Conservation (phyloP, 2,329 filamentous ascomycete species). For the Alternaria sp. region DNA sequence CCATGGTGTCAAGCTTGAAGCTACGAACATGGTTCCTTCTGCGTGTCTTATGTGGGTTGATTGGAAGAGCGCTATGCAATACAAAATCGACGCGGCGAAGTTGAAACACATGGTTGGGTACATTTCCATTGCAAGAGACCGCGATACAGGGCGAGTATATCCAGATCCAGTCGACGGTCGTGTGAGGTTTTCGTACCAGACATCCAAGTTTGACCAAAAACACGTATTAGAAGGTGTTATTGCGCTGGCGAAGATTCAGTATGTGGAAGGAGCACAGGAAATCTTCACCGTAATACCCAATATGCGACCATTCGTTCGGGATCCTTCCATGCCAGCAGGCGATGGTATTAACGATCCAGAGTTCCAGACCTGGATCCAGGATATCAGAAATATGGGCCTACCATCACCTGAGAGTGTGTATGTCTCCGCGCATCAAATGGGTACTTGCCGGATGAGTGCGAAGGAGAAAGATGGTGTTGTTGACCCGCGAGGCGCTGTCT, state of each 20-base stretch:
- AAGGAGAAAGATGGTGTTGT: constrained; percentile 54
- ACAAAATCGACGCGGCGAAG: constrained; percentile 74
- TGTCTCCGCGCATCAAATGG: constrained; percentile 82
- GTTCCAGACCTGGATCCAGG: constrained; percentile 69
- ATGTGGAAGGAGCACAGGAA: constrained; percentile 80
- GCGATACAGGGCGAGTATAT: constrained; percentile 77
- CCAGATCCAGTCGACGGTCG: constrained; percentile 72
- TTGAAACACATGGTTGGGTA: constrained; percentile 74
- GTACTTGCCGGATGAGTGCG: constrained; percentile 75
- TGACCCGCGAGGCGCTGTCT: constrained; percentile 60
- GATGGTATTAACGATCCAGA: constrained; percentile 64
- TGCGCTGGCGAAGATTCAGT: constrained; percentile 77
- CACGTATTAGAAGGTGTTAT: constrained; percentile 76
- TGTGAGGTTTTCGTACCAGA: constrained; percentile 73
- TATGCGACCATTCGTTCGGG: constrained; percentile 69
- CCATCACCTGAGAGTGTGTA: constrained; percentile 63
- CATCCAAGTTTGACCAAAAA: constrained; percentile 74
- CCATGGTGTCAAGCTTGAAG: constrained; percentile 84
- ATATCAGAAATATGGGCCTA: constrained; percentile 60
- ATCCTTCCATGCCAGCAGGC: constrained; percentile 20
- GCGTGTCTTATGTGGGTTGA: constrained; percentile 68
- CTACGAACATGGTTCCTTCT: constrained; percentile 76
- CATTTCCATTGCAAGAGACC: constrained; percentile 78
- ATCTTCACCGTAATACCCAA: constrained; percentile 73
- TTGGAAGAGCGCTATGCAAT: constrained; percentile 74